These are phyloP conservation scores for Mariannaea elegans DNA, from an alignment of 2,329 filamentous ascomycete species.

Conservation along the genomic window DNA sequence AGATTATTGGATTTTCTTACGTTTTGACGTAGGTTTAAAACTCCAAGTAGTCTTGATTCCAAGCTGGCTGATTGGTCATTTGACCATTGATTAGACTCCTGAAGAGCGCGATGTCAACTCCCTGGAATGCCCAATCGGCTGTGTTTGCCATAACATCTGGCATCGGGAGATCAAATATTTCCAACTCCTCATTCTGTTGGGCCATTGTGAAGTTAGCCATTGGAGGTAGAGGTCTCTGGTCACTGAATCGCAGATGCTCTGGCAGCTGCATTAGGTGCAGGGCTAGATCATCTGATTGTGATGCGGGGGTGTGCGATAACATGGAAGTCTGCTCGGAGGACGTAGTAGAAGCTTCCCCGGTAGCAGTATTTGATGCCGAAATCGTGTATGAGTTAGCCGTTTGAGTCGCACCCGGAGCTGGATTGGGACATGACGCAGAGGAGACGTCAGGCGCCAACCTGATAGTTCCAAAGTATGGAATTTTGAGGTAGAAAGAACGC, in stretches of 20 bases:
- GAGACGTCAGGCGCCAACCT: constrained; percentile 1
- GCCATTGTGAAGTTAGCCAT: neutral
- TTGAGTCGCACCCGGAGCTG: neutral
- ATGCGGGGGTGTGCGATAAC: neutral
- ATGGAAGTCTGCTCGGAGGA: neutral
- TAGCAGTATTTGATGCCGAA: neutral
- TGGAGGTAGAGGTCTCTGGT: neutral
- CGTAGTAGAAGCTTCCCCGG: neutral
- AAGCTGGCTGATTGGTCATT: neutral
- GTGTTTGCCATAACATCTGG: constrained; percentile 10
- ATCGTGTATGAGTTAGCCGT: neutral
- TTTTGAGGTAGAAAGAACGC: neutral
- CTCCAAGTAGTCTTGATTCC: neutral
- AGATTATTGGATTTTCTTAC: neutral
- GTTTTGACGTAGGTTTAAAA: neutral
- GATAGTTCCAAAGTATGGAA: constrained; percentile 9
- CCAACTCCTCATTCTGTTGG: neutral
- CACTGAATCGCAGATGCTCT: neutral
- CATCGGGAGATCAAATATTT: constrained; percentile 5
- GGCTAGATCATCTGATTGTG: neutral
- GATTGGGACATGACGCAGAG: neutral
- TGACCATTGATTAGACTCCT: constrained; percentile 15
- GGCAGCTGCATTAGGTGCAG: neutral
- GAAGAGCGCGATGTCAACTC: constrained; percentile 24
- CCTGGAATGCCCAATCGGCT: constrained; percentile 25